Base-by-base conservation (phyloP, 495 filamentous ascomycete species). In the Podospora appendiculata region DNA sequence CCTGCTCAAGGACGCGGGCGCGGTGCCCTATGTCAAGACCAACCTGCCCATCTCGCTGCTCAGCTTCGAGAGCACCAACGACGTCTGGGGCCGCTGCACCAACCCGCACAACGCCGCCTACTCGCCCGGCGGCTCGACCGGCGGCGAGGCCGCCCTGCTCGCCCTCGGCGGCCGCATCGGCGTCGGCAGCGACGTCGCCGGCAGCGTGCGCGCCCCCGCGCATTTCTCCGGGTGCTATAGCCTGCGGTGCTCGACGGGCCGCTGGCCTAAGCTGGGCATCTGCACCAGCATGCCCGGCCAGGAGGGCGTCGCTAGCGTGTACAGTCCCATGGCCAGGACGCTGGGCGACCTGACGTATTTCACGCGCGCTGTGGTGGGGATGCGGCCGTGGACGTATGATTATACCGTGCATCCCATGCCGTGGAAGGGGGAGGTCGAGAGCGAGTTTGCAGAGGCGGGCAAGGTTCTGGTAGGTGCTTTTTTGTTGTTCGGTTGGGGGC, bases 1-100 rank as follows among this genome's bases (percentile, higher is more conserved):
- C 47, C 60, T 97, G 13, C 71, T 96, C 32, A 95, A 94, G 60
- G 90, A 96, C 68, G 89, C 90, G n/a, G 87, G 88, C n/a, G 93
- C 93, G 4, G 77, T 98, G 0, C 93, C 93, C 1, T 96, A 96
- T 66, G 89, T 91, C 14, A 98, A 97, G 75, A 98, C 93, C 1
- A 92, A 93, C 50, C 61, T 93, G n/a, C 93, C 93, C 4, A 86
- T 92, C 47, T 95, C 92, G 0, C 79, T 98, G 8, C 76, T 97
- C 47, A 90, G 85, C 33, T 97, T 97, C 61, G 93, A 97, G 66
- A 90, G 87, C 16, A 84, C 83, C 42, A 98, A 95, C 68, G 90
- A 90, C 54, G 84, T 96, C 18, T 90, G 85, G 86, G 91, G 93
- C 25, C 79, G 81, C 17, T 86, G 82, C 53, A 81, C 73, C 12